Conservation (phyloP, 1,284 basidiomycete species). For the Ceratobasidium sp. region DNA sequence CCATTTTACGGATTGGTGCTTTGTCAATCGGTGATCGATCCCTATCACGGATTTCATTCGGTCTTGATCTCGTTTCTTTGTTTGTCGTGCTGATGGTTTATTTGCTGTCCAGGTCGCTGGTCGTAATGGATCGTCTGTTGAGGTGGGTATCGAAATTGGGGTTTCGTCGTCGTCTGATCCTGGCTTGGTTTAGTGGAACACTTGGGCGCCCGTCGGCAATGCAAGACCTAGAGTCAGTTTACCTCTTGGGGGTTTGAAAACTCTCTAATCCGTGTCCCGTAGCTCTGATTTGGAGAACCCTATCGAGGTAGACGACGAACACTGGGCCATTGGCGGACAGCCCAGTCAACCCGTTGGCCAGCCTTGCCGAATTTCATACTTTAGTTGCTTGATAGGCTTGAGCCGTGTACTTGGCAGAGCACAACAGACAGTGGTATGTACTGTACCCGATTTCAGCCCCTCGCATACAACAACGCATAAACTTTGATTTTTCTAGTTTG, state of each 20-base stretch:
- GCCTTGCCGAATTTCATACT: not conserved
- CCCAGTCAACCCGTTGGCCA: not conserved
- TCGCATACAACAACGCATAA: not conserved
- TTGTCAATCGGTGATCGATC: not conserved
- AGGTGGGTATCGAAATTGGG: not conserved
- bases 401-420: slow-evolving; percentile 12
- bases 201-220: slow-evolving; percentile 20
- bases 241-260: not conserved
- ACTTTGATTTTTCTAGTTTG: not conserved
- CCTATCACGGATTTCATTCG: no score
- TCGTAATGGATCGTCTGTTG: slow-evolving; percentile 18
- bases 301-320: slow-evolving; percentile 25
- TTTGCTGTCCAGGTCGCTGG: slow-evolving; percentile 3
- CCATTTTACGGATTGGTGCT: not conserved
- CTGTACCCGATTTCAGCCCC: not conserved
- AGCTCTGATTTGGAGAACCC: slow-evolving; percentile 22
- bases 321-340: slow-evolving; percentile 1
- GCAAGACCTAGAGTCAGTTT: slow-evolving; percentile 25
- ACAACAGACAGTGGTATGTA: slow-evolving; percentile 11
- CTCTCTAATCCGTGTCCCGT: not conserved
- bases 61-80: no score
- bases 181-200: not conserved
- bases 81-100: no score
- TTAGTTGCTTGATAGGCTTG: slow-evolving; percentile 12
- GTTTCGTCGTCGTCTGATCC: not conserved